These are phyloP conservation scores for Castanea mollissima DNA, from an alignment of 306 rosid species.

Conservation along the genomic window DNA sequence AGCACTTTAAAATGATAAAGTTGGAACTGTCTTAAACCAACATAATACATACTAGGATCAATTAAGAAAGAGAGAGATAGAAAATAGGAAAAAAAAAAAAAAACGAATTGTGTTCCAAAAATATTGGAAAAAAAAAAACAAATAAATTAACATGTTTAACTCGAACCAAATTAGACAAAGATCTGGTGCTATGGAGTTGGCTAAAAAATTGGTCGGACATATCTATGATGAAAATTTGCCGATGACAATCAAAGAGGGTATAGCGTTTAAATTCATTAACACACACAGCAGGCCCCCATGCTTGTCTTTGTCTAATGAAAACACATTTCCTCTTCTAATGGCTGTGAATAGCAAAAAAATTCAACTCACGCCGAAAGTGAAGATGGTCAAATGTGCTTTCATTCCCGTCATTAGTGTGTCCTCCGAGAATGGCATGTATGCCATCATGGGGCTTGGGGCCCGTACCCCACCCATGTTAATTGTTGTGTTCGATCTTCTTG, in stretches of 20 bases:
- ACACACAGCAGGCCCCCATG: constrained; percentile 11
- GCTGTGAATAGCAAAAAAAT: constrained; percentile 8
- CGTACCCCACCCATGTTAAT: constrained; percentile 30
- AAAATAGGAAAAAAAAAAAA: not conserved
- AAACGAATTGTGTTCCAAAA: constrained; percentile 16
- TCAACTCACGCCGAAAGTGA: constrained; percentile 51
- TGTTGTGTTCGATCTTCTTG: constrained; percentile 9
- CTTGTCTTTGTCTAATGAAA: constrained; percentile 21
- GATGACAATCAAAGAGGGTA: not conserved
- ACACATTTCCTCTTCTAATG: constrained; percentile 8
- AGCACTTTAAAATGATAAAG: too few species aligned
- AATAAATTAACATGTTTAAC: not conserved
- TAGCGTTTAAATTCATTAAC: not conserved
- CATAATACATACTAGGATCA: not conserved
- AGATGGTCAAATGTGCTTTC: constrained; percentile 64
- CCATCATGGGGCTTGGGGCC: constrained; percentile 60
- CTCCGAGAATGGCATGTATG: constrained; percentile 64
- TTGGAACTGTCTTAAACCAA: too few species aligned
- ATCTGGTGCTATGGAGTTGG: not conserved
- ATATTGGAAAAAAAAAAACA: not conserved
- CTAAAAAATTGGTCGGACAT: not conserved
- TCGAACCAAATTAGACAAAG: constrained; percentile 26
- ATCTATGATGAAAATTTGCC: constrained; percentile 24
- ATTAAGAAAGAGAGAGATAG: not conserved
- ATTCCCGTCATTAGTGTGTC: constrained; percentile 55